Percentiles rank a stretch among this genome's conserved stretches.
Conservation (phyloP, 2,329 filamentous ascomycete genomes). For the Epichloe glyceriae region DNA sequence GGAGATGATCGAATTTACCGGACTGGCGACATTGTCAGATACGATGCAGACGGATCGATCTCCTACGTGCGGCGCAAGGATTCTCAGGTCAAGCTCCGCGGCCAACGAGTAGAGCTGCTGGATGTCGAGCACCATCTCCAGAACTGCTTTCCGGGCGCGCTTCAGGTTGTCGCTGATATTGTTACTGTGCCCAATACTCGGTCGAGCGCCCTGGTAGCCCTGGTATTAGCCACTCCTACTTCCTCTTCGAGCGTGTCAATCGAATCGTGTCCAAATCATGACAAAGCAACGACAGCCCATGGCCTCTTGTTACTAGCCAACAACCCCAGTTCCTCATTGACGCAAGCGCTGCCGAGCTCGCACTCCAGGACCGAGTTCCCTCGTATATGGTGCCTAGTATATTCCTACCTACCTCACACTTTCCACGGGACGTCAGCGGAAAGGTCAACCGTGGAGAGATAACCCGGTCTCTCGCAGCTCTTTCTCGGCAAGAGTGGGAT, state of each 20-base stretch:
- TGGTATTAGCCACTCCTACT: not conserved
- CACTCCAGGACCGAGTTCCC: not conserved
- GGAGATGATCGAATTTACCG: not conserved
- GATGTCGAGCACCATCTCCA: not conserved
- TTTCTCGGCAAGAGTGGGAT: not conserved
- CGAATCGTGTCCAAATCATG: no score
- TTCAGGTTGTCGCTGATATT: not conserved
- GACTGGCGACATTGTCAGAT: not conserved
- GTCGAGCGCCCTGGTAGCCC: not conserved
- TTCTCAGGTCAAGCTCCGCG: not conserved
- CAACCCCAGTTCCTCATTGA: not conserved
- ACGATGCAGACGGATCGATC: not conserved
- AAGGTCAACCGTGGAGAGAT: not conserved
- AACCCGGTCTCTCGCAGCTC: not conserved
- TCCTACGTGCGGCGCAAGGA: not conserved
- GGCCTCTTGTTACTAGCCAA: not conserved
- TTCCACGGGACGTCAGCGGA: not conserved
- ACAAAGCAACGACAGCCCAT: no score
- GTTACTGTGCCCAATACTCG: not conserved
- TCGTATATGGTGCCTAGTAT: not conserved
- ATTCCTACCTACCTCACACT: not conserved
- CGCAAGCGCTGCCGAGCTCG: not conserved
- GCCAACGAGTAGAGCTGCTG: not conserved
- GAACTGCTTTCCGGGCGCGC: not conserved
- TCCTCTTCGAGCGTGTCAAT: no score